Evolutionary conservation across 108 stramenopile species (phyloP).

Genomic region (Nitzschia inconspicua): DNA sequence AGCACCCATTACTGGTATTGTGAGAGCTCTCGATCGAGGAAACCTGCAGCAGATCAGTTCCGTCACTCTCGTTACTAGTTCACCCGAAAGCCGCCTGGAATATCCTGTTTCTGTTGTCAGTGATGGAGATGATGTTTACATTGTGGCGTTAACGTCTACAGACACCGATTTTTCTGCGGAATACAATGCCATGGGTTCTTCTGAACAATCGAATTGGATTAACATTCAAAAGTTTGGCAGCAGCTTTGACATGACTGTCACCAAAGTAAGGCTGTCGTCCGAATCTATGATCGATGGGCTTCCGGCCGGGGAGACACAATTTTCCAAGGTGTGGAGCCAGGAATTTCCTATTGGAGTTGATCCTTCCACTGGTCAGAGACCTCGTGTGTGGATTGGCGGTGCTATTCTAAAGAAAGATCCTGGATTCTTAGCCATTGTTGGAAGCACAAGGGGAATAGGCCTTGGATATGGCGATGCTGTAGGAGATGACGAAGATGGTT

Average conservation of each 20-base stretch:
- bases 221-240: constrained; percentile 14
- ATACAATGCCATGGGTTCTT: neutral
- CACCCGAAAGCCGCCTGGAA: neutral
- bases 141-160: constrained; percentile 16
- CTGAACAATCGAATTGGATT: constrained; percentile 24
- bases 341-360: constrained; percentile 4
- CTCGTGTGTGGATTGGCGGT: constrained; percentile 11
- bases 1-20: constrained; percentile 7
- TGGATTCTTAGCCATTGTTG: constrained; percentile 9
- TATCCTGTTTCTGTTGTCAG: constrained; percentile 17
- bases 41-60: neutral
- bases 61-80: neutral
- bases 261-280: neutral
- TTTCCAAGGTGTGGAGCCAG: constrained; percentile 1
- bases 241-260: constrained; percentile 10
- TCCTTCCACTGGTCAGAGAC: neutral
- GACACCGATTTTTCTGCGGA: constrained; percentile 3
- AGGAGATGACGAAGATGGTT: constrained; percentile 28
- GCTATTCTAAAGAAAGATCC: constrained; percentile 7
- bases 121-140: constrained; percentile 16
- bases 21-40: neutral
- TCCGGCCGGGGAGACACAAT: neutral
- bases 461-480: constrained; percentile 16
- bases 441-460: constrained; percentile 11
- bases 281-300: constrained; percentile 11